phyloP scores from a whole-genome alignment of 768 basidiomycete species.

The Mycena vulgaris region DNA sequence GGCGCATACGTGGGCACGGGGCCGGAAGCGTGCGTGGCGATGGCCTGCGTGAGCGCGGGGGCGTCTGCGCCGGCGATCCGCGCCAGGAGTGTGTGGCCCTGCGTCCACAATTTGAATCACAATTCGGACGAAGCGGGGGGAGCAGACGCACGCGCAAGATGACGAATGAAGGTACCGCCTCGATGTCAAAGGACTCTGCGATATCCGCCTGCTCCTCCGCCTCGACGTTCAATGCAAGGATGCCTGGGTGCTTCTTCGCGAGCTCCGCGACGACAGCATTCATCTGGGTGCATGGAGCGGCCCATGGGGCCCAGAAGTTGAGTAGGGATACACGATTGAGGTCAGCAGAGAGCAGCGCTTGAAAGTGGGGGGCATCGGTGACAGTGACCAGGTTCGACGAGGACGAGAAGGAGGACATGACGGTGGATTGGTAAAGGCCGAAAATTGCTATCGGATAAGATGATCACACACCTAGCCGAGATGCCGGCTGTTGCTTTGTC shows the following conservation, averaged over 20 bases:
- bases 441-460: neutral
- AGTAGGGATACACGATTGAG: constrained; percentile 87
- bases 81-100: constrained; percentile 68
- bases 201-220: constrained; percentile 88
- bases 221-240: constrained; percentile 89
- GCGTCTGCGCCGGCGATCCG: constrained; percentile 89
- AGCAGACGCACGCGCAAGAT: constrained; percentile 78
- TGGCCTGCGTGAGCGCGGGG: constrained; percentile 67
- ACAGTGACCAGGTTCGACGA: constrained; percentile 51
- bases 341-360: constrained; percentile 80
- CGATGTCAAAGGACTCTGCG: constrained; percentile 92
- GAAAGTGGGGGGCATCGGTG: constrained; percentile 79
- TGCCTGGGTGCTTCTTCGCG: constrained; percentile 75
- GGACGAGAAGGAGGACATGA: neutral
- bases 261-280: constrained; percentile 84
- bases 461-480: neutral
- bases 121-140: neutral
- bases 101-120: neutral
- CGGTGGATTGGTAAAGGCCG: neutral
- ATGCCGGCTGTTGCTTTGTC: no score
- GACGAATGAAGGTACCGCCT: constrained; percentile 89
- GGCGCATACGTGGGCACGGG: constrained; percentile 58
- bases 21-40: constrained; percentile 70
- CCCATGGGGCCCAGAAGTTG: constrained; percentile 97
- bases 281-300: constrained; percentile 92